phyloP scores from a whole-genome alignment of 2,329 filamentous ascomycete species.

The Fusarium tjaetaba region DNA sequence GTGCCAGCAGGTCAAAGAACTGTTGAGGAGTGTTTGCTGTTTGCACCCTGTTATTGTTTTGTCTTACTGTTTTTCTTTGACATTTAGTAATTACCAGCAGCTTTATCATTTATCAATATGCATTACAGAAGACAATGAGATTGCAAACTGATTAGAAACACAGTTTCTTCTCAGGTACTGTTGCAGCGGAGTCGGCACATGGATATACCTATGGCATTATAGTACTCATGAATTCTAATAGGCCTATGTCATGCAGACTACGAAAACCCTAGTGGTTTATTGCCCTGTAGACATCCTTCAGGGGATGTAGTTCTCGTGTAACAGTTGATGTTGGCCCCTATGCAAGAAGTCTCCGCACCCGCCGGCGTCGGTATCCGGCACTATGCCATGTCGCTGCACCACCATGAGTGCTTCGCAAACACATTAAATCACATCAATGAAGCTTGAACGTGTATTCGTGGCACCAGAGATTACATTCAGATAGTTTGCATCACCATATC shows the following conservation, averaged over 20 bases:
- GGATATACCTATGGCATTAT: neutral
- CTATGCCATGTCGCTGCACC: neutral
- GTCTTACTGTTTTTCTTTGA: neutral
- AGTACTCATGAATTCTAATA: neutral
- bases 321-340: neutral
- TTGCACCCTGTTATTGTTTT: neutral
- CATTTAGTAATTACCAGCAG: neutral
- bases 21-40: conserved; percentile 8
- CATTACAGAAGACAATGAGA: neutral
- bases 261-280: neutral
- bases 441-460: too few species aligned
- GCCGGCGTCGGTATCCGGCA: neutral
- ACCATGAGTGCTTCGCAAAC: neutral
- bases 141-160: neutral
- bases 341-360: conserved; percentile 3
- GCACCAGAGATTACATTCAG: neutral
- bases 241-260: neutral
- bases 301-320: neutral
- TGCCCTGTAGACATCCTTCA: neutral
- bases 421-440: neutral
- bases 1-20: neutral
- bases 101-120: neutral
- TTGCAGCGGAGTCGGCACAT: neutral
- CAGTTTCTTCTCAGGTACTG: neutral
- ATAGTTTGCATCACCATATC: neutral